Percentiles rank a stretch among this genome's conserved stretches.
phyloP scores from a whole-genome alignment of 768 basidiomycete genomes.

The Steccherinum ochraceum region DNA sequence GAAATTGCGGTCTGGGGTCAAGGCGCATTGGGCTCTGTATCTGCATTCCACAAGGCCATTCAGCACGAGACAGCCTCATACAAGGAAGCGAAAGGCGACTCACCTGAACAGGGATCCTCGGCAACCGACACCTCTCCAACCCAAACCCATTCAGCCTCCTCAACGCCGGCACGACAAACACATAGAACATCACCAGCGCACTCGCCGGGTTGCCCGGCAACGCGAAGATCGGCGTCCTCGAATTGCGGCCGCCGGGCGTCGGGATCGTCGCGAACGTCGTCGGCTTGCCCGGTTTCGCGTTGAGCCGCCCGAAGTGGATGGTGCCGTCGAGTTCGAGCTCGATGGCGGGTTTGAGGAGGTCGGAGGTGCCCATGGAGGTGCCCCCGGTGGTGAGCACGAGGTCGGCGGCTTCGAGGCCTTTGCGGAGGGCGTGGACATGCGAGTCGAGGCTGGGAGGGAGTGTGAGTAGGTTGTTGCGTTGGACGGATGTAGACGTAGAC shows the following conservation, averaged over 20 bases:
- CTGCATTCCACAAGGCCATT: constrained; percentile 26
- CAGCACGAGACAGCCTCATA: neutral
- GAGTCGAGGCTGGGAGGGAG: constrained; percentile 48
- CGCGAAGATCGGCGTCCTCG: constrained; percentile 55
- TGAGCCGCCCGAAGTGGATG: constrained; percentile 82
- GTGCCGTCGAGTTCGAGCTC: constrained; percentile 71
- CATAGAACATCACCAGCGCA: constrained; percentile 78
- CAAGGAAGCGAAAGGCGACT: constrained; percentile 13
- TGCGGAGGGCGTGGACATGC: constrained; percentile 50
- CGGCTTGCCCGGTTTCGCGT: constrained; percentile 71
- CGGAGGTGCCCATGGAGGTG: constrained; percentile 86
- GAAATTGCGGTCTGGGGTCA: constrained; percentile 76
- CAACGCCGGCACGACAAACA: constrained; percentile 81
- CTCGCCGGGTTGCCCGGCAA: constrained; percentile 88
- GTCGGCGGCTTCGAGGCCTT: constrained; percentile 60
- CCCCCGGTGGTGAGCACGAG: constrained; percentile 82
- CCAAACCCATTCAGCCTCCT: constrained; percentile 68
- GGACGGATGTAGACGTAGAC: constrained; percentile 9
- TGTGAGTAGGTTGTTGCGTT: too few species aligned
- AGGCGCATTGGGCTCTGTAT: constrained; percentile 56
- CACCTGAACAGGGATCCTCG: constrained; percentile 60
- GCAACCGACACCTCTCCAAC: constrained; percentile 43
- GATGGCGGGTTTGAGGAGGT: constrained; percentile 83
- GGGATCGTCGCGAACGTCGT: constrained; percentile 86
- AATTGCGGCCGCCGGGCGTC: constrained; percentile 17